Conservation (phyloP, 352 stramenopile genomes). For the Peronospora tabacina region DNA sequence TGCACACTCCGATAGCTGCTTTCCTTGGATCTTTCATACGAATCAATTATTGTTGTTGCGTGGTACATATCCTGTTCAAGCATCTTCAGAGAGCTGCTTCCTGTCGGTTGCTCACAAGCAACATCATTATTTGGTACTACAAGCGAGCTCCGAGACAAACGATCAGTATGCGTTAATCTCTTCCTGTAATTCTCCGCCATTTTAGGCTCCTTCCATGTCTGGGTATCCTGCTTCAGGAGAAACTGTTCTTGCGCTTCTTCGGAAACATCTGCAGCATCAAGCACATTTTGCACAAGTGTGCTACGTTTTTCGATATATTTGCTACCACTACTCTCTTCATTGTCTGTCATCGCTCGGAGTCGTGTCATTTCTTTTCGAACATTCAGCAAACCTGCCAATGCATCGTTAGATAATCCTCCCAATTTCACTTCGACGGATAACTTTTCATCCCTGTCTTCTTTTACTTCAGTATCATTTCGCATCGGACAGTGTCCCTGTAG, state of each 20-base stretch:
- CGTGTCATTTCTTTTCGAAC: slow-evolving; percentile 21
- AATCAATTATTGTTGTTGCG: background rate
- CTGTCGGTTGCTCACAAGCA: background rate
- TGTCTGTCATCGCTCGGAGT: slow-evolving; percentile 21
- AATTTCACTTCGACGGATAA: background rate
- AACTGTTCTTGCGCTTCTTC: slow-evolving; percentile 8
- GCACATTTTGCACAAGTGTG: background rate
- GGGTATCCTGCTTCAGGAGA: background rate
- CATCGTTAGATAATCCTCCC: slow-evolving; percentile 10
- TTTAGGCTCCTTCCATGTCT: slow-evolving; percentile 2
- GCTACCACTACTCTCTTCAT: background rate
- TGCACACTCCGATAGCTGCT: background rate
- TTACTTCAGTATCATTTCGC: slow-evolving; percentile 6
- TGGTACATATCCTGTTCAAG: slow-evolving; percentile 1
- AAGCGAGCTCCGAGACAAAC: slow-evolving; percentile 8
- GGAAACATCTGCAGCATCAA: background rate
- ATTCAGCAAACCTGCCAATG: slow-evolving; percentile 21
- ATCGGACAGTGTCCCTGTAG: slow-evolving; percentile 4
- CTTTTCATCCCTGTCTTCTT: slow-evolving; percentile 8
- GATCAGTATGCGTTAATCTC: slow-evolving; percentile 16
- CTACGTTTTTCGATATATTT: slow-evolving; percentile 5
- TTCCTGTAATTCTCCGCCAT: slow-evolving; percentile 8
- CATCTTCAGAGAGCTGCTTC: slow-evolving; percentile 1
- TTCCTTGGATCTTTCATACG: slow-evolving; percentile 1
- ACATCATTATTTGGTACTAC: slow-evolving; percentile 1